phyloP scores from a whole-genome alignment of 768 basidiomycete genomes.

The Obba rivulosa region DNA sequence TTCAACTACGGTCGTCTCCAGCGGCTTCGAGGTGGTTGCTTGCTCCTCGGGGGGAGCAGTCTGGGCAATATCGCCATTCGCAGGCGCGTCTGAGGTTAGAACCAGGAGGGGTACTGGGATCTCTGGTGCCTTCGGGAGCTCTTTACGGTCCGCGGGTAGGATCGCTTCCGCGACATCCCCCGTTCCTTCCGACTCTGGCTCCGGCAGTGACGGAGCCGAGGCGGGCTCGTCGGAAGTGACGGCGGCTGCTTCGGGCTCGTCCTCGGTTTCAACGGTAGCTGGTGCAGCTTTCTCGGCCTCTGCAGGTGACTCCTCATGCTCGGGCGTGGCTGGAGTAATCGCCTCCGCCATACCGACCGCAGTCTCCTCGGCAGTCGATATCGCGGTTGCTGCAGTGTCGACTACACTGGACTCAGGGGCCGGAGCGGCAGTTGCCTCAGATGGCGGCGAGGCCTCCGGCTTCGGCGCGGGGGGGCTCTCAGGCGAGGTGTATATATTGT shows the following conservation, averaged over 20 bases:
- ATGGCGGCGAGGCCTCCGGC: neutral
- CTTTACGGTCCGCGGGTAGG: constrained; percentile 4
- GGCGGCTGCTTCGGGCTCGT: constrained; percentile 3
- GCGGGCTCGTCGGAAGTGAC: constrained; percentile 10
- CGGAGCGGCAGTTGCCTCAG: neutral
- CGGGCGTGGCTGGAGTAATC: constrained; percentile 17
- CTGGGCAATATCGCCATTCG: neutral
- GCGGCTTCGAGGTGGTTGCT: constrained; percentile 11
- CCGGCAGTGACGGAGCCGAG: constrained; percentile 2
- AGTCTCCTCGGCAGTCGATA: constrained; percentile 16
- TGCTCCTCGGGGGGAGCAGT: constrained; percentile 1
- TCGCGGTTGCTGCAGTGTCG: constrained; percentile 10
- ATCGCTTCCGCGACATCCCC: constrained; percentile 5
- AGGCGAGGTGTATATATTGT: constrained; percentile 61
- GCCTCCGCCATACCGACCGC: constrained; percentile 19
- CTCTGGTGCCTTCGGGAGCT: constrained; percentile 8
- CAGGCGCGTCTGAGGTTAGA: constrained; percentile 7
- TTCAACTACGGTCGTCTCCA: constrained; percentile 16
- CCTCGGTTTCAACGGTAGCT: constrained; percentile 8
- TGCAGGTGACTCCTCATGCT: constrained; percentile 9
- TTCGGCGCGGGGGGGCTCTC: constrained; percentile 30
- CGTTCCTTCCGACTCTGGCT: constrained; percentile 1
- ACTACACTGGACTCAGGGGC: constrained; percentile 2
- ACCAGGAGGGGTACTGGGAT: constrained; percentile 18
- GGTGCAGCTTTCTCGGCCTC: constrained; percentile 4